phyloP scores from a whole-genome alignment of 805 yeast genomes.

The Grigorovia transvaalensis region DNA sequence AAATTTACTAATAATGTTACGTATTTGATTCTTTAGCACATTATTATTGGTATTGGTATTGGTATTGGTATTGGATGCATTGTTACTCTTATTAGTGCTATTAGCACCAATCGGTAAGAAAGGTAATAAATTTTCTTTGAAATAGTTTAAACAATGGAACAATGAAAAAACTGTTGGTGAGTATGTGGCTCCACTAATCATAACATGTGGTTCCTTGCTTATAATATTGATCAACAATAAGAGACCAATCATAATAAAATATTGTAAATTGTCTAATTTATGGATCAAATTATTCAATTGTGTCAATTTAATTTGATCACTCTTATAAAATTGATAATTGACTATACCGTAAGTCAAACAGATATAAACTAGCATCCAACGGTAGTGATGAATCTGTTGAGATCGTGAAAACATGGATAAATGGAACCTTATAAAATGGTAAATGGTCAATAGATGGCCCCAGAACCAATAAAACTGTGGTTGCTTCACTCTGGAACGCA shows the following conservation, averaged over 20 bases:
- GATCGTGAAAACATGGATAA: slow-evolving; percentile 34
- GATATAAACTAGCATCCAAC: slow-evolving; percentile 39
- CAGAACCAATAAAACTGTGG: slow-evolving; percentile 65
- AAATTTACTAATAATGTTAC: background rate
- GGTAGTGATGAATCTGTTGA: slow-evolving; percentile 30
- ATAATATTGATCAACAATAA: slow-evolving; percentile 36
- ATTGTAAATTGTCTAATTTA: slow-evolving; percentile 47
- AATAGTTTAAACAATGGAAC: slow-evolving; percentile 54
- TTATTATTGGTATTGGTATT: background rate
- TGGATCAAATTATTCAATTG: slow-evolving; percentile 27
- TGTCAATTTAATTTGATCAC: slow-evolving; percentile 29
- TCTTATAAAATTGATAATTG: slow-evolving; percentile 46
- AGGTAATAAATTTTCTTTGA: slow-evolving; percentile 45
- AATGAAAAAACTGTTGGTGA: slow-evolving; percentile 55
- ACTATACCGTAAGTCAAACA: slow-evolving; percentile 55
- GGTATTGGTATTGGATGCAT: too few relatives aligned
- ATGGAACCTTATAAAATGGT: slow-evolving; percentile 33
- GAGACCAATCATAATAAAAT: slow-evolving; percentile 37
- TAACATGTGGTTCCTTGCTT: slow-evolving; percentile 9
- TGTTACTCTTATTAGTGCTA: background rate
- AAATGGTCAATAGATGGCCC: slow-evolving; percentile 43
- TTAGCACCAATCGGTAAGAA: slow-evolving; percentile 29
- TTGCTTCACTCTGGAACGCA: slow-evolving; percentile 27
- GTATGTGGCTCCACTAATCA: slow-evolving; percentile 19
- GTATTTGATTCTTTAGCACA: background rate